Base-by-base conservation (phyloP, 2,329 filamentous ascomycete species). In the Helotiales sp. region DNA sequence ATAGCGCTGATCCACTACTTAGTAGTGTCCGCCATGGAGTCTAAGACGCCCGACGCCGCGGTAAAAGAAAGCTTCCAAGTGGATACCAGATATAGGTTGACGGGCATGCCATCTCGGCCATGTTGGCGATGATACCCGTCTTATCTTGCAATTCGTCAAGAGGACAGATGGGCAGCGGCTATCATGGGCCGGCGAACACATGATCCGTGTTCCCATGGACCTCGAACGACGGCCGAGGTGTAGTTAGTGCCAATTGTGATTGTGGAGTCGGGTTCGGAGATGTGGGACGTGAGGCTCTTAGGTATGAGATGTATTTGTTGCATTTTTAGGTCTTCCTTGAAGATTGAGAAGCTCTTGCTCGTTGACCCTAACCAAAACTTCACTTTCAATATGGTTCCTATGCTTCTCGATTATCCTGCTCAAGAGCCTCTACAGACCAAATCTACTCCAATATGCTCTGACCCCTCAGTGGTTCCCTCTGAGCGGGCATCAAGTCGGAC, bases 381-480 rank as follows among this genome's bases (percentile, higher is more conserved):
- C 19, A n/a, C 47, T 19, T 47, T 46, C 51, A 55, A 30, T 6
- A 66, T 66, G 63, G 51, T 63, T 36, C 62, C 60, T 15, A 64
- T 62, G 60, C 55, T 62, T 42, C 29, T 62, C 12, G 62, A 64
- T 24, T 36, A 52, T 50, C 55, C 60, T 17, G n/a, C 50, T 1
- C 24, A 29, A 6, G 57, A 61, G 13, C 19, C 29, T 9, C n/a
- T 29, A 12, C 22, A 34, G 19, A 31, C 38, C 7, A 59, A 61
- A 46, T 10, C 29, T 3, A 22, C 54, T 33, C 38, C 40, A n/a
- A 51, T 56, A 17, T 70, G 67, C 57, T 69, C 67, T 17, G 67
- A 70, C 47, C 61, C 66, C 12, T 62, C 60, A 5, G 66, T 71
- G 24, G 50, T 70, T 47, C 66, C 65, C 13, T 63, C 67, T 34